A percentile compares a stretch with the other conserved stretches of the same genome.
Evolutionary conservation across 2,329 filamentous ascomycete genomes (phyloP).

Genomic region (Cladosporium sp.): DNA sequence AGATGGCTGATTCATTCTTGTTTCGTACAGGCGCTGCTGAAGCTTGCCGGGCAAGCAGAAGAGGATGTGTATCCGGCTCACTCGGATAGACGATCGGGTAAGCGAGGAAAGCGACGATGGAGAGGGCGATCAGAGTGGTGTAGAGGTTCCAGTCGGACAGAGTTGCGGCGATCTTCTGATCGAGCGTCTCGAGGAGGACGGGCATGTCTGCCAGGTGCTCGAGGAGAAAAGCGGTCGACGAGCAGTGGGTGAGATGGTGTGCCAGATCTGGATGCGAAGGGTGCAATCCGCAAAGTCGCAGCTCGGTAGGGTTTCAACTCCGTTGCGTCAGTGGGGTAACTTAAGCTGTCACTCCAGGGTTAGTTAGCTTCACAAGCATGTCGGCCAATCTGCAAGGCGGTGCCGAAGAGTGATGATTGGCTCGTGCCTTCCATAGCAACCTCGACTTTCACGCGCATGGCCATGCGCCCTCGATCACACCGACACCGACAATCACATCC

Average conservation of each 20-base stretch:
- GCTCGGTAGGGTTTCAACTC: not conserved
- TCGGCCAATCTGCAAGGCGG: not conserved
- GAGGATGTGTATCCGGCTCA: constrained; percentile 87
- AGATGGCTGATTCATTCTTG: constrained; percentile 78
- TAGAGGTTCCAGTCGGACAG: constrained; percentile 78
- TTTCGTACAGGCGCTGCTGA: constrained; percentile 73
- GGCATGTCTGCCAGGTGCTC: constrained; percentile 29
- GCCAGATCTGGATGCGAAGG: not conserved
- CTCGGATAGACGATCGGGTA: constrained; percentile 67
- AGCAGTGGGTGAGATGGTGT: not conserved
- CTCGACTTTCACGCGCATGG: not conserved
- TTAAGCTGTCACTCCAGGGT: not conserved
- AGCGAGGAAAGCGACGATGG: constrained; percentile 63
- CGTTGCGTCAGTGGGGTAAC: constrained; percentile 1
- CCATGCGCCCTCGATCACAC: not conserved
- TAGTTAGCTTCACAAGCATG: not conserved
- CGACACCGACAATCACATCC: not conserved
- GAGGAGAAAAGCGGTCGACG: not conserved
- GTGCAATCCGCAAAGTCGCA: not conserved
- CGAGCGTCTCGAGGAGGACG: constrained; percentile 60
- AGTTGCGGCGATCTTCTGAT: constrained; percentile 64
- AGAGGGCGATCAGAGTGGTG: constrained; percentile 66
- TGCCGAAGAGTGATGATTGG: not conserved
- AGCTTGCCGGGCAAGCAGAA: constrained; percentile 82
- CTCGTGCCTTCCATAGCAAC: not conserved